Base-by-base conservation (phyloP, 2,329 filamentous ascomycete species). In the Xenoacremonium recifei region DNA sequence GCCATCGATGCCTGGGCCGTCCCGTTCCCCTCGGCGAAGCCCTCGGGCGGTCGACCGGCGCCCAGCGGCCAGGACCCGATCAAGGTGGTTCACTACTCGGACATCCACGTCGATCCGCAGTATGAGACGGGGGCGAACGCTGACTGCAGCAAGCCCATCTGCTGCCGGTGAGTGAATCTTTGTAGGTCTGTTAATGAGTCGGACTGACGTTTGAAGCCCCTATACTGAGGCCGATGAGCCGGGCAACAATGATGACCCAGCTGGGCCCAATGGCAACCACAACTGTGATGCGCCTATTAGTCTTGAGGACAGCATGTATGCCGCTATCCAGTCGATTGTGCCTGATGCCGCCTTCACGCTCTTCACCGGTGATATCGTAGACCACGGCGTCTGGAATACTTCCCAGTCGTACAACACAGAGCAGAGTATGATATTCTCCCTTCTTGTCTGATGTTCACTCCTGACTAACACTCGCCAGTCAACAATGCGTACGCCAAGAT, bases 281-380 rank as follows among this genome's bases (percentile, higher is more conserved):
- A 70, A 71, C 4, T 81, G 78, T 44, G 77, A 81, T 50, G 57
- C 69, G 0, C 79, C 78, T 0, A 45, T 69, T 12, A 64, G 57
- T 13, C 65, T 82, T 1, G 75, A 80, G 50, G 57, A 74, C 37
- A 80, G 76, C 62, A 73, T 81, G 73, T 71, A 79, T 47, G 63
- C 68, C 0, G 70, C 71, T 9, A 79, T 82, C 51, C 66, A 64
- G 34, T 48, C 62, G 6, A 47, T 75, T 12, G 69, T 66, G 1
- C 70, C 70, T 2, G 63, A 77, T 43, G 70, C 74, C 0, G 66
- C 68, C 2, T 79, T 82, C 45, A 64, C 70, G n/a, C 67, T 82
- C 37, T 82, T 80, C 60, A 82, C 79, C 0, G 79, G 79, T 5
- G 79, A 82, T 45, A 69, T 82, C 20, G 66, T 80, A 9, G 74